Evolutionary conservation across 176 grass and related monocot species (phyloP).

Genomic region (Eragrostis curvula): DNA sequence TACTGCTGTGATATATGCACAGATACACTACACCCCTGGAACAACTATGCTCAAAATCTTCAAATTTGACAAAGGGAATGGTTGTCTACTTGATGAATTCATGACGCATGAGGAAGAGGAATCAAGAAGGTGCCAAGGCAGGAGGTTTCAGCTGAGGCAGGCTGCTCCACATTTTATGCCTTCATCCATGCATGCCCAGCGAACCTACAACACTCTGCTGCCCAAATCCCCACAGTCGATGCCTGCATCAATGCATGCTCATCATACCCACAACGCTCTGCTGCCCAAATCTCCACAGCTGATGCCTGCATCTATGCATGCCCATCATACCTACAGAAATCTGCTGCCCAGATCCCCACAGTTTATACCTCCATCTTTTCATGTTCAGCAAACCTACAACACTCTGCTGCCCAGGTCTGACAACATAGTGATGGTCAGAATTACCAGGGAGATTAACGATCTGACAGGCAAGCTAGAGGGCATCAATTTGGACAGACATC

Average conservation of each 20-base stretch:
- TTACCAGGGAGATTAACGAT: slow-evolving; percentile 14
- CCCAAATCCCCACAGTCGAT: slow-evolving; percentile 55
- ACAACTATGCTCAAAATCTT: slow-evolving; percentile 77
- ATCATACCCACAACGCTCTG: not conserved
- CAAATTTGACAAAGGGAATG: slow-evolving; percentile 43
- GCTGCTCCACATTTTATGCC: slow-evolving; percentile 62
- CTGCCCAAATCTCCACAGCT: slow-evolving; percentile 47
- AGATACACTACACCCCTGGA: slow-evolving; percentile 69
- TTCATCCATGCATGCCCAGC: slow-evolving; percentile 17
- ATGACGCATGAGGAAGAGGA: slow-evolving; percentile 65
- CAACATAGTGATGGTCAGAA: slow-evolving; percentile 5
- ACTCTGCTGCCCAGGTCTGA: slow-evolving; percentile 35
- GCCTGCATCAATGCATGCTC: slow-evolving; percentile 36
- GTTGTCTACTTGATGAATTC: slow-evolving; percentile 69
- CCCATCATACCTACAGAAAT: not conserved
- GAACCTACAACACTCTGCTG: not conserved
- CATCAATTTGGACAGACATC: slow-evolving; percentile 26
- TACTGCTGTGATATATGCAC: slow-evolving; percentile 29
- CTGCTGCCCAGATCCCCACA: slow-evolving; percentile 39
- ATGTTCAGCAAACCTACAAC: not conserved
- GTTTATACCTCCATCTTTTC: slow-evolving; percentile 54
- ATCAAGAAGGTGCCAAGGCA: slow-evolving; percentile 41
- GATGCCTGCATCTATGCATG: slow-evolving; percentile 48
- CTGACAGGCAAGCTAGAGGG: slow-evolving; percentile 11
- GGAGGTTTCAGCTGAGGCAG: slow-evolving; percentile 43